Percentiles rank a stretch among this genome's conserved stretches.
Evolutionary conservation across 257 asterid species (phyloP).

Genomic region (Primulina huaijiensis): DNA sequence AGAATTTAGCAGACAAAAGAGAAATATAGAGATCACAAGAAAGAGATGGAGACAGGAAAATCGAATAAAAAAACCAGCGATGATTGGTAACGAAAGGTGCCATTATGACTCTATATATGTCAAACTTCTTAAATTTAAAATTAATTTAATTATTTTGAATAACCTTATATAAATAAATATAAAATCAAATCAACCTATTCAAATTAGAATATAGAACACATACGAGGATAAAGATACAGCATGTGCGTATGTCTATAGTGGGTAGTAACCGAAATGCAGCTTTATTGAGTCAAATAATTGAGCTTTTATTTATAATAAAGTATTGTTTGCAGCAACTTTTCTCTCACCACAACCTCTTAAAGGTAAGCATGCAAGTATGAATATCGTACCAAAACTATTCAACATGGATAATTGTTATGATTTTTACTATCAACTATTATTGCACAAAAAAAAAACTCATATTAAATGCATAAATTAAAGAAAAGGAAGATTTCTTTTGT

Average conservation of each 20-base stretch:
- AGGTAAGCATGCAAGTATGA: not conserved
- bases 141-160: not conserved
- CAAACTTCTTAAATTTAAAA: not conserved
- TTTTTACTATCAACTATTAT: too few species aligned
- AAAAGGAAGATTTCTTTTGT: too few species aligned
- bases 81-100: not conserved
- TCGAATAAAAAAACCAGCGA: conserved; percentile 22
- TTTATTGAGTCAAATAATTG: not conserved
- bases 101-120: not conserved
- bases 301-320: not conserved
- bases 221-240: not conserved
- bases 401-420: not conserved
- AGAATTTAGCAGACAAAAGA: conserved; percentile 21
- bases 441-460: too few species aligned
- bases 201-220: too few species aligned
- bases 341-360: not conserved
- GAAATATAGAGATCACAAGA: conserved; percentile 25
- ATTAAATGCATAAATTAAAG: too few species aligned
- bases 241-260: not conserved
- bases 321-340: not conserved
- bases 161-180: too few species aligned
- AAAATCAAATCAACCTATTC: too few species aligned
- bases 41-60: conserved; percentile 18
- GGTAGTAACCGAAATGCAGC: not conserved
- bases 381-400: not conserved